Evolutionary conservation across 768 basidiomycete species (phyloP), one percentile per base, ranked within the genome.

Genomic region (Dictyophora rubrovolvata): DNA sequence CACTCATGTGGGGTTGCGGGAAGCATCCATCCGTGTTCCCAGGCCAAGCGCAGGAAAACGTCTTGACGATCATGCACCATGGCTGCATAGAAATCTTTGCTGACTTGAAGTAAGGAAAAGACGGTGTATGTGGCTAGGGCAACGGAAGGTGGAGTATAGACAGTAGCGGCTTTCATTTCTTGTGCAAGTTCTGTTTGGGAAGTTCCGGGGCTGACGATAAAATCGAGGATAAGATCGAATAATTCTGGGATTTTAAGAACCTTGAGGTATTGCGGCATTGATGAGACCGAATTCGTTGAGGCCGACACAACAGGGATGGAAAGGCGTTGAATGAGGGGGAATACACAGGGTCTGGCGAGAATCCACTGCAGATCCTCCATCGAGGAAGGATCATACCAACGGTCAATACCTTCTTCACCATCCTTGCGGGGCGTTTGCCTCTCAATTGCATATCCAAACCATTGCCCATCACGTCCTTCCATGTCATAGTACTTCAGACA

Each of bases 11-110:
- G 59, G 2, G 54, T 63, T 17, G 18, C 36, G 1, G 63, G 63
- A 36, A 62, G 61, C 61, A 64, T 63, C 63, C 61, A 62, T 18
- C 61, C 62, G 28, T 52, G 60, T 48, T 63, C 52, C 34, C 34
- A 51, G 22, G 63, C 63, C 22, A 63, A 55, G n/a, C 23, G 63
- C 8, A 63, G 53, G 54, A 63, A 63, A 1, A 63, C 37, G 35
- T 49, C 56, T 28, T 63, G 63, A 14, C 48, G 63, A 36, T 59
- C 12, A 9, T n/a, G 42, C 14, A 42, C n/a, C 51, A 63, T 51
- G 11, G 53, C 37, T 53, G 34, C 48, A 23, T 59, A 46, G 14
- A 63, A 62, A 50, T 47, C 61, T 35, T 20, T 56, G 37, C 54
- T 60, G 23, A 62, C 58, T 22, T 56, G 59, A 14, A 53, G 55